Evolutionary conservation across 371 early-diverging fungal genomes (phyloP).

Genomic region (Choanephora cucurbitarum): DNA sequence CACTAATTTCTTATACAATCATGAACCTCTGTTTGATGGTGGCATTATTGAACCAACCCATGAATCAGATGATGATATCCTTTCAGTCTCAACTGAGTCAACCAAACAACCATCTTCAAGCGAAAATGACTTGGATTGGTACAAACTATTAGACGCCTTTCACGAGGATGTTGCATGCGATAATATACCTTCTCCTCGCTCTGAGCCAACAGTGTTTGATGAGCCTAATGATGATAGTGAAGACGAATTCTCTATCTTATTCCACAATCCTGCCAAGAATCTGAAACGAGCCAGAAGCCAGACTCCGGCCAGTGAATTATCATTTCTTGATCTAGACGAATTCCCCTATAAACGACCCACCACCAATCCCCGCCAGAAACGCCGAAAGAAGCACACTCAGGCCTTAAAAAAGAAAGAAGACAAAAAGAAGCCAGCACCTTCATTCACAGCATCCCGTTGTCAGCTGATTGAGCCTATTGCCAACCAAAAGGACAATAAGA

Average conservation of each 20-base stretch:
- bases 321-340: conserved; percentile 4
- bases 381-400: conserved; percentile 16
- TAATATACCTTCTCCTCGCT: conserved; percentile 2
- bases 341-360: not conserved
- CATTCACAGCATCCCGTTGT: not conserved
- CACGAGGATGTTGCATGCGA: conserved; percentile 18
- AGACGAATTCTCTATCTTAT: too few species aligned
- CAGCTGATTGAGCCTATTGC: conserved; percentile 19
- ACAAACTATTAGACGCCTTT: conserved; percentile 22
- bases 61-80: not conserved
- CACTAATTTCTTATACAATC: conserved; percentile 31
- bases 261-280: conserved; percentile 10
- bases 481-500: conserved; percentile 10
- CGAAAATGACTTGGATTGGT: conserved; percentile 28
- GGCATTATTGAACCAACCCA: conserved; percentile 18
- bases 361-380: conserved; percentile 15
- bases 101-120: conserved; percentile 1
- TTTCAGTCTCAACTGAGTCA: conserved; percentile 4
- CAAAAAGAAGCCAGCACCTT: not conserved
- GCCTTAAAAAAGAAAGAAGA: conserved; percentile 7
- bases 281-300: conserved; percentile 14
- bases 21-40: conserved; percentile 39
- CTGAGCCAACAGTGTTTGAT: conserved; percentile 10
- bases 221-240: too few species aligned
- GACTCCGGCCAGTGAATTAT: not conserved